These are phyloP conservation scores for Wickerhamomyces subpelliculosus DNA, from an alignment of 805 yeast genomes.

Conservation along the genomic window DNA sequence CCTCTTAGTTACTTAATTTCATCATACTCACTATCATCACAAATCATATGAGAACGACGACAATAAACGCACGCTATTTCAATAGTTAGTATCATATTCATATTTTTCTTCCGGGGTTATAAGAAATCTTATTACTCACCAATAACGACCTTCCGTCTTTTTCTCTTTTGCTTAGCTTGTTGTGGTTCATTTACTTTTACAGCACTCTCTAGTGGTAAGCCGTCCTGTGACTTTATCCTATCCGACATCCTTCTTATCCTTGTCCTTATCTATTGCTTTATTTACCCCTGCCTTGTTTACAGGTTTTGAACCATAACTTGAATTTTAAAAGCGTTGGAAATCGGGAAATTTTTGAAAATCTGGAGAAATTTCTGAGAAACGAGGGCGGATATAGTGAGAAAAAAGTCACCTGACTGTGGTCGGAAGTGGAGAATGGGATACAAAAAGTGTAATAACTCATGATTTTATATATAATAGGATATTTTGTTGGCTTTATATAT, in stretches of 20 bases:
- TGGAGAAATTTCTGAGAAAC: background rate
- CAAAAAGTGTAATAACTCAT: no score
- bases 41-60: conserved; percentile 88
- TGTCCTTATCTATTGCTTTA: background rate
- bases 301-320: background rate
- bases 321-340: background rate
- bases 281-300: background rate
- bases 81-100: background rate
- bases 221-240: background rate
- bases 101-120: background rate
- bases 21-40: conserved; percentile 45
- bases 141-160: conserved; percentile 14
- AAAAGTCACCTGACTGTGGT: background rate
- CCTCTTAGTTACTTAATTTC: background rate
- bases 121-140: conserved; percentile 12
- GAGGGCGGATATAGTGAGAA: background rate
- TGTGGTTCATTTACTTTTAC: background rate
- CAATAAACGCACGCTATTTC: conserved; percentile 77
- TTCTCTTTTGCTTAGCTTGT: conserved; percentile 6
- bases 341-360: no score
- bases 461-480: no score
- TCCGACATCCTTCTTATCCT: background rate
- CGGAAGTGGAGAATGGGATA: background rate
- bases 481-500: no score
- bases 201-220: no score